Evolutionary conservation across 2,329 filamentous ascomycete genomes (phyloP), one percentile per base, ranked within the genome.

Genomic region (Ophiostoma populinum): DNA sequence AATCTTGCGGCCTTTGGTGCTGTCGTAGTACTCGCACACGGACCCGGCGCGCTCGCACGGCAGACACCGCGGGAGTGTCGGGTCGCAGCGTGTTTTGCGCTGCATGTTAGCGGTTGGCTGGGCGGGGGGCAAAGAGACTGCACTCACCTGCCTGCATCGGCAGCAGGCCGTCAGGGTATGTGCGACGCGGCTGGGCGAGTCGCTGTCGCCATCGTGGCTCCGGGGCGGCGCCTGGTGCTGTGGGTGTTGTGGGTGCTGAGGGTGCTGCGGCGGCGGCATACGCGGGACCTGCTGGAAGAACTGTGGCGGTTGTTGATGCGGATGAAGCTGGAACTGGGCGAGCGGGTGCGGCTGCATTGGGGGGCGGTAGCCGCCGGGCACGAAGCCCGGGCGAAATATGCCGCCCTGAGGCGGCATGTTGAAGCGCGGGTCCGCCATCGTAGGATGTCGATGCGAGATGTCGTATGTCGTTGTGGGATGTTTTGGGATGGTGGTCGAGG

Each of bases 11-110:
- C 80, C 79, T 54, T 86, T 90, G 34, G 79, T 67, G 20, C 85
- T 83, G 56, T 98, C 90, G 54, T 80, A 92, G 59, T 95, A 98
- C 52, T 94, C 87, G 67, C 90, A 98, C 41, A 75, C 70, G 20
- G 85, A 83, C 49, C 86, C 86, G 43, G 82, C 86, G 46, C 87
- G 73, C 58, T 94, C 85, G 60, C 90, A 98, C 16, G 87, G 86
- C 13, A 82, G 70, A 56, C 90, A 98, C 50, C 80, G 79, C 26
- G 90, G 90, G 16, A 98, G 70, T 11, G 80, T 81, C 4, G 90
- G 81, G 57, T 95, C 90, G 62, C 90, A 98, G 63, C 85, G 70
- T 24, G 87, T 95, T 65, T 98, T 98, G 49, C 87, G 76, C 86
- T 92, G 51, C 9, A 34, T 9, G n/a, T n/a, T n/a, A 2, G 27